Percentiles rank a stretch among this genome's conserved stretches.
phyloP scores from a whole-genome alignment of 129 eudicot species.

The Sambucus nigra region DNA sequence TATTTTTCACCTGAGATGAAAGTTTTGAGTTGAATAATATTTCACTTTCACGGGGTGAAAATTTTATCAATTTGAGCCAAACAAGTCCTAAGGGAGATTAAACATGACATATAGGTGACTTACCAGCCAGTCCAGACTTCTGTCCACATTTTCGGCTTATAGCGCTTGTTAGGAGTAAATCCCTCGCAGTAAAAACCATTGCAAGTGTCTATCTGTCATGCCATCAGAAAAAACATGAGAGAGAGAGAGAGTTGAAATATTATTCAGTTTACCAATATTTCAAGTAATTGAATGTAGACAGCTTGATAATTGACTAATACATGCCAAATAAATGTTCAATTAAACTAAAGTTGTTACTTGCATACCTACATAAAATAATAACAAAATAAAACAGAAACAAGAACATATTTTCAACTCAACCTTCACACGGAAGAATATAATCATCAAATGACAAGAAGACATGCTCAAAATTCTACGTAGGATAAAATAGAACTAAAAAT shows the following conservation, averaged over 20 bases:
- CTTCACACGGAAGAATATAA: neutral
- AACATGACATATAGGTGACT: constrained; percentile 22
- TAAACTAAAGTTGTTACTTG: neutral
- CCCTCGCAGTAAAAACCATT: constrained; percentile 93
- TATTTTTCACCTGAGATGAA: too few species aligned
- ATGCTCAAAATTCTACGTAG: neutral
- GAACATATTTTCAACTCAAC: neutral
- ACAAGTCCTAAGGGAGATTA: neutral
- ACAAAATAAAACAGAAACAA: neutral
- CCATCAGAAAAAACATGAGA: constrained; percentile 13
- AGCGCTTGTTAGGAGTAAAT: constrained; percentile 60
- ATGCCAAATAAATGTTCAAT: neutral
- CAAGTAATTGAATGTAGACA: neutral
- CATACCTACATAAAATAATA: too few species aligned
- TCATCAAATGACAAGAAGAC: neutral
- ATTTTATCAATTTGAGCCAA: too few species aligned
- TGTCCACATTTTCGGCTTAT: constrained; percentile 91
- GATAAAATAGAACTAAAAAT: neutral
- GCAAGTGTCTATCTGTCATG: constrained; percentile 84
- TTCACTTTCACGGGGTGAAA: too few species aligned
- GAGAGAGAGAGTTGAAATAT: constrained; percentile 11
- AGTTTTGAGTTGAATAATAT: too few species aligned
- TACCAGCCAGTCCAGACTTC: constrained; percentile 98
- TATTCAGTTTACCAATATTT: neutral
- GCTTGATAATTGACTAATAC: neutral